These are phyloP conservation scores for Pseudoturritis turrita DNA, from an alignment of 345 rosid species.

Conservation along the genomic window DNA sequence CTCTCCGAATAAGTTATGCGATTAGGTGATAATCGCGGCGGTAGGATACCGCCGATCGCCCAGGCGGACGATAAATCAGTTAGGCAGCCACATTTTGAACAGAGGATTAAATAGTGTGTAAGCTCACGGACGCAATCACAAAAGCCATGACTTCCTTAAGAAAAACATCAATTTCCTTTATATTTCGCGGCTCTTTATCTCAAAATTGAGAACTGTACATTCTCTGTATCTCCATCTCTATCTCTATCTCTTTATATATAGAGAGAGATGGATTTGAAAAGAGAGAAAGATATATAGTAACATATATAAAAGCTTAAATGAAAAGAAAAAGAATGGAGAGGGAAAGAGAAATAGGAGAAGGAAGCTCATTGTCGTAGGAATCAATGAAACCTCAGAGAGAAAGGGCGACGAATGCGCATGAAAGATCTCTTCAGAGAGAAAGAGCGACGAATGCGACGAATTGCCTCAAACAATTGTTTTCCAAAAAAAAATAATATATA, in stretches of 20 bases:
- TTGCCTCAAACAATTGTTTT: too few species aligned
- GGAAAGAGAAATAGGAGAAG: constrained; percentile 8
- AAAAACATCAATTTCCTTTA: background rate
- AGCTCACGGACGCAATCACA: constrained; percentile 6
- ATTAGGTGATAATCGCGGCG: too few species aligned
- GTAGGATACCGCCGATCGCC: too few species aligned
- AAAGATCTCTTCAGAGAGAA: constrained; percentile 30
- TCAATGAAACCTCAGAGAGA: constrained; percentile 29
- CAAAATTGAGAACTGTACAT: background rate
- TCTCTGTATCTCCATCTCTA: background rate
- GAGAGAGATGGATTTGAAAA: background rate
- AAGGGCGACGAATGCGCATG: constrained; percentile 19
- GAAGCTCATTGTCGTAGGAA: constrained; percentile 12
- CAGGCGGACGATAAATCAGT: too few species aligned
- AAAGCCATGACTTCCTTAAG: background rate
- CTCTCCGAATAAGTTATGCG: too few species aligned
- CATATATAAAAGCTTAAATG: background rate
- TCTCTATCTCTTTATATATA: background rate
- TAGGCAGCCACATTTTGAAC: too few species aligned
- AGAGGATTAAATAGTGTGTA: too few species aligned
- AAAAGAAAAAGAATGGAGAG: background rate
- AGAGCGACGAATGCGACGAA: too few species aligned
- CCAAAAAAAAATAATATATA: too few species aligned
- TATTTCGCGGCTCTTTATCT: background rate
- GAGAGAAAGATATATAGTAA: background rate